A percentile compares a stretch with the other conserved stretches of the same genome.
These are phyloP conservation scores for Spathaspora boniae DNA, from an alignment of 805 yeast genomes.

Conservation along the genomic window DNA sequence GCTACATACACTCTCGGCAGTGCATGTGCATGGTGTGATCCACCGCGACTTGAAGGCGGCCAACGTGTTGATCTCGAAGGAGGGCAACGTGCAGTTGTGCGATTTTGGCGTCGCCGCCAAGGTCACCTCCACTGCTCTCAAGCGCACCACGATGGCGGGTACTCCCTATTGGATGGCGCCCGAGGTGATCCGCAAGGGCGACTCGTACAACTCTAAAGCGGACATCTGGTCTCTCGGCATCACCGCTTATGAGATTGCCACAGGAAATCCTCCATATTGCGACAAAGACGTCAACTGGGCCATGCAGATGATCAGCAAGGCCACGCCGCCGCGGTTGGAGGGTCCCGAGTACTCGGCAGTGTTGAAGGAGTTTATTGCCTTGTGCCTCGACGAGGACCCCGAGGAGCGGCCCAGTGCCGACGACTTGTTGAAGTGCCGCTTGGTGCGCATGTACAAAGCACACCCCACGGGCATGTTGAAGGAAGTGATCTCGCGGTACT, in stretches of 20 bases:
- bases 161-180: conserved; percentile 99
- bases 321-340: conserved; percentile 91
- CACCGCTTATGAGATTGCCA: conserved; percentile 88
- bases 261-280: conserved; percentile 96
- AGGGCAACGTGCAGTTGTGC: conserved; percentile 87
- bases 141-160: conserved; percentile 93
- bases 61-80: conserved; percentile 81
- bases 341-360: conserved; percentile 76
- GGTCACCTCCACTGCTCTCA: conserved; percentile 65
- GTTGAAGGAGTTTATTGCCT: conserved; percentile 83
- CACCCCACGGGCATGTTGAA: conserved; percentile 58
- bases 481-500: conserved; percentile 71
- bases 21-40: conserved; percentile 86
- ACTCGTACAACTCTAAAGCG: conserved; percentile 82
- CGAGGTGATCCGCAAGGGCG: conserved; percentile 91
- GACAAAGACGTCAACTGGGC: conserved; percentile 95
- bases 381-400: conserved; percentile 92
- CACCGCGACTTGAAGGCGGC: conserved; percentile 98
- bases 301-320: conserved; percentile 87
- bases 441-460: conserved; percentile 60
- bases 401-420: conserved; percentile 86
- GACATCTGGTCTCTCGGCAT: conserved; percentile 98
- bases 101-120: conserved; percentile 99
- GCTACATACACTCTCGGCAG: conserved; percentile 69
- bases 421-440: conserved; percentile 70